phyloP scores from a whole-genome alignment of 805 yeast genomes.

The Cyberlindnera xylosilytica region DNA sequence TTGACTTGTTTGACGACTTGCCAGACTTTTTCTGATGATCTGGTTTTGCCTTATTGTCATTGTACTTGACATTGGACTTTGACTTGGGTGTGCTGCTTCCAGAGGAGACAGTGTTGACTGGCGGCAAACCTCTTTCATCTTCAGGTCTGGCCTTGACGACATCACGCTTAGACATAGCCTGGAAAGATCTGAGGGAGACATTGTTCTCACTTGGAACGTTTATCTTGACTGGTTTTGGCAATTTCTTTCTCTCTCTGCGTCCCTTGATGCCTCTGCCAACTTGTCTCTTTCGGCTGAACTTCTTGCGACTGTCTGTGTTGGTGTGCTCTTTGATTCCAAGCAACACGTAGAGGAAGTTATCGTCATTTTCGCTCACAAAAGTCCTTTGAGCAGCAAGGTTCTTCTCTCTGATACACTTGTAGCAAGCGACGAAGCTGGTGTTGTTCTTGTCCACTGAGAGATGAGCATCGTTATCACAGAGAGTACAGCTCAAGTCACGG shows the following conservation, averaged over 20 bases:
- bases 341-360: slow-evolving; percentile 42
- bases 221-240: slow-evolving; percentile 28
- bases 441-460: slow-evolving; percentile 34
- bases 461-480: slow-evolving; percentile 41
- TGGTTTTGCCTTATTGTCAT: background rate
- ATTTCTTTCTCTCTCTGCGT: slow-evolving; percentile 8
- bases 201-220: slow-evolving; percentile 38
- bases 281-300: slow-evolving; percentile 30
- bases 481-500: slow-evolving; percentile 46
- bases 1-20: background rate
- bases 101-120: background rate
- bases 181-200: slow-evolving; percentile 37
- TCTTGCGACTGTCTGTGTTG: slow-evolving; percentile 12
- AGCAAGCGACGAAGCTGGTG: slow-evolving; percentile 37
- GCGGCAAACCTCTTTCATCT: slow-evolving; percentile 16
- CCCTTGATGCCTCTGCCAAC: slow-evolving; percentile 32
- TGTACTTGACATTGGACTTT: too few relatives aligned
- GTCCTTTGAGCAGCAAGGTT: slow-evolving; percentile 13
- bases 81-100: background rate
- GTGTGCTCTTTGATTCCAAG: slow-evolving; percentile 44
- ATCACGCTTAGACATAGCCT: slow-evolving; percentile 30
- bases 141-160: slow-evolving; percentile 18
- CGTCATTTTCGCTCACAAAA: slow-evolving; percentile 45
- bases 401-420: slow-evolving; percentile 36
- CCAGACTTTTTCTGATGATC: background rate